Base-by-base conservation (phyloP, 202 grass and related monocot species). In the Thinopyrum obtusiflorum region DNA sequence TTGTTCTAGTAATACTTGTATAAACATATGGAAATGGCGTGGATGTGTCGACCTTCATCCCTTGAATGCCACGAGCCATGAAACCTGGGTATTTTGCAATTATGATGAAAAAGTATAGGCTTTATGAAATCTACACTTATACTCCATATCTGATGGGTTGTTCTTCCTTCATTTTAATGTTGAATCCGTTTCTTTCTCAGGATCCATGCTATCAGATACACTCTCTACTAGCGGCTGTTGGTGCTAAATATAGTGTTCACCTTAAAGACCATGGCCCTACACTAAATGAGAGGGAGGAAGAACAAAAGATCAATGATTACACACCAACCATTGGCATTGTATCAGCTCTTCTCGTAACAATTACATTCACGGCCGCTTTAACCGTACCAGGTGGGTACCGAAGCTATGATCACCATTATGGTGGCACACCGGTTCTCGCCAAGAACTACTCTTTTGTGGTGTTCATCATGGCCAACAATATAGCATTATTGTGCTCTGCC, bases 361-460 rank as follows among this genome's bases (percentile, higher is more conserved):
- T 85, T 1, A 3, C 77, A 62, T 81, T 82, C 36, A 69, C 77
- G 2, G 87, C 42, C 44, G 76, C 87, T 26, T 85, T 89, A 67
- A 59, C 42, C 1, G 1, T 81, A 15, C 87, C 76, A 1, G 83
- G 87, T 40, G 87, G 87, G 24, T 80, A 73, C 51, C 65, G 10
- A 18, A 7, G 35, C 35, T 33, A 14, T 0, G 82, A 61, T 9
- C 23, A 35, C 7, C 3, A 11, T 39, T 71, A 63, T 2, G 46
- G 63, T 2, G 65, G 86, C 3, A 63, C 81, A 0, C 86, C 86
- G 46, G 33, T 31, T 10, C 62, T 88, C 5, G 65, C 73, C 55
- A 26, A 14, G 4, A 53, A 27, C 32, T 40, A 28, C 4, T 1
- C 5, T 11, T 88, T 88, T 65, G 33, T 74, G 10, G 28, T 76